A percentile compares a stretch with the other conserved stretches of the same genome.
phyloP scores from a whole-genome alignment of 495 filamentous ascomycete species.

The Letharia columbiana region DNA sequence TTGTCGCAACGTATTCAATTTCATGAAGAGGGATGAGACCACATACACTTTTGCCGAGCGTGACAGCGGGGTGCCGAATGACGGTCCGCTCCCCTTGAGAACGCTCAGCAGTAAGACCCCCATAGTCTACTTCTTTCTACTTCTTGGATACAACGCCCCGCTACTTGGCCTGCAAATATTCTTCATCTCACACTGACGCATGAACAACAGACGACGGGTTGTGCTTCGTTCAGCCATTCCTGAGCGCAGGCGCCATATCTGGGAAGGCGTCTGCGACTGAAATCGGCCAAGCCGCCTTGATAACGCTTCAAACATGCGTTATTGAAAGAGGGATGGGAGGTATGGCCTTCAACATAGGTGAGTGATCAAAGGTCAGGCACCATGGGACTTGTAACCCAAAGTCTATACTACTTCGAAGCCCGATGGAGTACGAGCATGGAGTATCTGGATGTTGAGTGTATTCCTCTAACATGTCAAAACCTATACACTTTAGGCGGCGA shows the following conservation, averaged over 20 bases:
- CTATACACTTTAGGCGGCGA: not conserved
- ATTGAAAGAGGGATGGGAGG: slow-evolving; percentile 1
- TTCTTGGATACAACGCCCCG: not conserved
- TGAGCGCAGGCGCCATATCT: not conserved
- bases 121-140: no score
- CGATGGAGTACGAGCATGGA: not conserved
- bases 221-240: not conserved
- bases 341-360: slow-evolving; percentile 1
- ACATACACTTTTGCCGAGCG: not conserved
- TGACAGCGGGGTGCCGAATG: not conserved
- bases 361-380: not conserved
- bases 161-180: not conserved
- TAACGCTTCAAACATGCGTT: not conserved
- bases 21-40: not conserved
- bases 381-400: not conserved
- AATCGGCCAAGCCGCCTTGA: not conserved
- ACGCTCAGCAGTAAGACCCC: slow-evolving; percentile 3
- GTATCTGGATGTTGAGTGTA: no score
- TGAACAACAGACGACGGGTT: not conserved
- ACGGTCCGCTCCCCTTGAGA: not conserved
- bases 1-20: slow-evolving; percentile 4
- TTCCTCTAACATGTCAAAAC: not conserved
- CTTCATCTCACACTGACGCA: not conserved
- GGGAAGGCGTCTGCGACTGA: not conserved
- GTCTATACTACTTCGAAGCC: not conserved